These are phyloP conservation scores for Phaeomoniella chlamydospora DNA, from an alignment of 2,329 filamentous ascomycete genomes.

Conservation along the genomic window DNA sequence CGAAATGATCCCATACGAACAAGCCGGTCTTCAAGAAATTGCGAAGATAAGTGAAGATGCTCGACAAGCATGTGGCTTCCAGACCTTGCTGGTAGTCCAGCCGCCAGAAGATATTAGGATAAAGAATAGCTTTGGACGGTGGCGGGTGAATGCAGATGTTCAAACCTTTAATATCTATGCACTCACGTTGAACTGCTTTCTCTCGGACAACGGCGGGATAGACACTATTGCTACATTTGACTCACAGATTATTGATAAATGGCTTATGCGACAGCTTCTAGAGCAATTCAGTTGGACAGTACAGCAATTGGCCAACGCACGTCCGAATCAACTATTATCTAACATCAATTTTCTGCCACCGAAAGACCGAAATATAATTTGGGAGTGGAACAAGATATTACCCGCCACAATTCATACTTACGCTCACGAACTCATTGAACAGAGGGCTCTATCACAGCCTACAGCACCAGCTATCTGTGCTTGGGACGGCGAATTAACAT, in stretches of 20 bases:
- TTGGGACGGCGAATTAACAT: neutral
- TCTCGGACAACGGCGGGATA: constrained; percentile 38
- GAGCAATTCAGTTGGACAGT: constrained; percentile 37
- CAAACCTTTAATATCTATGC: constrained; percentile 43
- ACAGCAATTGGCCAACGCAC: constrained; percentile 29
- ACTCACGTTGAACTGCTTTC: constrained; percentile 50
- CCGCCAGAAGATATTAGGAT: constrained; percentile 4
- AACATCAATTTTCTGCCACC: neutral
- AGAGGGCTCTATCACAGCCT: neutral
- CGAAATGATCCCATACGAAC: constrained; percentile 48
- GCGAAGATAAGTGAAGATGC: constrained; percentile 37
- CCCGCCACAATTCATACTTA: neutral
- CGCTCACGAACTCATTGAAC: neutral
- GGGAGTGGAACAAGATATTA: neutral
- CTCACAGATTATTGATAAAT: constrained; percentile 38
- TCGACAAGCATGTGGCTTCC: constrained; percentile 28
- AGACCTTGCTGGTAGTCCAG: constrained; percentile 31
- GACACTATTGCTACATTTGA: constrained; percentile 51
- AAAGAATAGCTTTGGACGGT: no score
- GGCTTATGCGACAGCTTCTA: constrained; percentile 39
- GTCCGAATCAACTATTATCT: neutral
- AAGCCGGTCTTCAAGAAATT: constrained; percentile 39
- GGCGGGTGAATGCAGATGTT: constrained; percentile 45
- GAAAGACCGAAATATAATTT: neutral
- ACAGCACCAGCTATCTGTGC: neutral